Evolutionary conservation across 805 yeast genomes (phyloP).

Genomic region (Kockiozyma suomiensis): DNA sequence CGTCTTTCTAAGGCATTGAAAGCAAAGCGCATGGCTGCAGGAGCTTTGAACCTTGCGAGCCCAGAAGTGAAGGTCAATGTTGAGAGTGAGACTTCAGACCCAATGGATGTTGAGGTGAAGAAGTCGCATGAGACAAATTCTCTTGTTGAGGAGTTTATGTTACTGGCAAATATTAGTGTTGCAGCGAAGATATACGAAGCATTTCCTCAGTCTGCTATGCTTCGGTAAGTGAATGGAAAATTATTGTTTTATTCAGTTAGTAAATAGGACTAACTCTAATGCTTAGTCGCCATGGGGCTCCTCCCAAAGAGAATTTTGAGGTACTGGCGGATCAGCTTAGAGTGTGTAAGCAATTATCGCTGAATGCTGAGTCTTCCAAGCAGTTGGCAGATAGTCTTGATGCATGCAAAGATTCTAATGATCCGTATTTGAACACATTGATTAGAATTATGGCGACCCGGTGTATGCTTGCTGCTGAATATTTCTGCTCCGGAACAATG

Average conservation of each 20-base stretch:
- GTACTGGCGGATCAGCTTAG: conserved; percentile 83
- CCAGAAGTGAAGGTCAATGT: conserved; percentile 97
- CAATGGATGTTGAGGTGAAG: conserved; percentile 92
- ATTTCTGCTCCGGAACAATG: conserved; percentile 86
- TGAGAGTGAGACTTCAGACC: conserved; percentile 97
- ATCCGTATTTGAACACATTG: conserved; percentile 89
- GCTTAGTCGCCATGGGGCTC: conserved; percentile 93
- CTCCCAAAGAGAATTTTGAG: conserved; percentile 93
- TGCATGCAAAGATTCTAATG: conserved; percentile 76
- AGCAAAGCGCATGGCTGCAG: conserved; percentile 85
- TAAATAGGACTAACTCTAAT: neutral
- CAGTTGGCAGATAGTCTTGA: conserved; percentile 93
- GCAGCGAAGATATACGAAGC: conserved; percentile 90
- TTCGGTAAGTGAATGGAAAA: conserved; percentile 39
- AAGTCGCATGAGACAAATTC: conserved; percentile 88
- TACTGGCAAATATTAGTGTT: conserved; percentile 93
- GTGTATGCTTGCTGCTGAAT: conserved; percentile 99
- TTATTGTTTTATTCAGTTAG: neutral
- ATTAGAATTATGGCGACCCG: conserved; percentile 96
- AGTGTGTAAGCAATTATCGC: conserved; percentile 70
- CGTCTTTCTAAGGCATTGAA: conserved; percentile 80
- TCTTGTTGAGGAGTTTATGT: conserved; percentile 96
- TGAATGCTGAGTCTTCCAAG: conserved; percentile 82
- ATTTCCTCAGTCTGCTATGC: conserved; percentile 97
- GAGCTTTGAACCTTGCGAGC: conserved; percentile 94